Percentiles rank a stretch among this genome's conserved stretches.
Evolutionary conservation across 2,329 filamentous ascomycete genomes (phyloP).

Genomic region (Hypomyces perniciosus): DNA sequence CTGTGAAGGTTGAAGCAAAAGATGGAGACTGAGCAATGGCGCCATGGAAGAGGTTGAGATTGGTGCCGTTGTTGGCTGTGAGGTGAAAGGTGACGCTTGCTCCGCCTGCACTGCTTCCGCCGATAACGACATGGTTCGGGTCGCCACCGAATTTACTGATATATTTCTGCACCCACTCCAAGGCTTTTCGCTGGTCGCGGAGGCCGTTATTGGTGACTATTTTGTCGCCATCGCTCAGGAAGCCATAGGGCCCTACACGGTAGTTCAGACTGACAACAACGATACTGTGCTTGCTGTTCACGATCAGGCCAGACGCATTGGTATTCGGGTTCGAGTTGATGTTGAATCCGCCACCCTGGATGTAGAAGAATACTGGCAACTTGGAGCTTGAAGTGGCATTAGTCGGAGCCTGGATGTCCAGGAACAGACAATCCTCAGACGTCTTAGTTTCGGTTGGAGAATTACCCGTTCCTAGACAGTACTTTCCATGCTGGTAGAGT

Average conservation of each 20-base stretch:
- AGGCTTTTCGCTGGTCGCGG: slow-evolving; percentile 61
- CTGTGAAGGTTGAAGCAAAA: slow-evolving; percentile 42
- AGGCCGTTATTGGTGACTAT: slow-evolving; percentile 63
- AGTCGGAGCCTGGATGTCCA: slow-evolving; percentile 58
- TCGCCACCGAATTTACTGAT: slow-evolving; percentile 65
- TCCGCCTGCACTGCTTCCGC: slow-evolving; percentile 63
- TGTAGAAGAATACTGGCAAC: slow-evolving; percentile 57
- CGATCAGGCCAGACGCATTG: slow-evolving; percentile 54
- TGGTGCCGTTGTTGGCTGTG: slow-evolving; percentile 45
- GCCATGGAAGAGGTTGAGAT: slow-evolving; percentile 45
- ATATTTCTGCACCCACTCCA: slow-evolving; percentile 64
- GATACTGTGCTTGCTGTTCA: slow-evolving; percentile 53
- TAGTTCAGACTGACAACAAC: slow-evolving; percentile 72
- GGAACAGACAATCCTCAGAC: slow-evolving; percentile 64
- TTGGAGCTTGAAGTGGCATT: slow-evolving; percentile 41
- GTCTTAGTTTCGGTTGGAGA: slow-evolving; percentile 21
- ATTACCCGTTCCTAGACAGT: slow-evolving; percentile 27
- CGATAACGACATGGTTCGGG: slow-evolving; percentile 60
- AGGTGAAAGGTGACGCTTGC: slow-evolving; percentile 61
- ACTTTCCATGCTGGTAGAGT: slow-evolving; percentile 4
- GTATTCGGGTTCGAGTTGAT: slow-evolving; percentile 42
- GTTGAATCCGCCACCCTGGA: slow-evolving; percentile 59
- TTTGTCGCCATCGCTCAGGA: slow-evolving; percentile 54
- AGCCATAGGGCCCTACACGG: slow-evolving; percentile 68
- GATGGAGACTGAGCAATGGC: slow-evolving; percentile 47